Conservation (phyloP, 345 rosid species). For the Aquilaria malaccensis region DNA sequence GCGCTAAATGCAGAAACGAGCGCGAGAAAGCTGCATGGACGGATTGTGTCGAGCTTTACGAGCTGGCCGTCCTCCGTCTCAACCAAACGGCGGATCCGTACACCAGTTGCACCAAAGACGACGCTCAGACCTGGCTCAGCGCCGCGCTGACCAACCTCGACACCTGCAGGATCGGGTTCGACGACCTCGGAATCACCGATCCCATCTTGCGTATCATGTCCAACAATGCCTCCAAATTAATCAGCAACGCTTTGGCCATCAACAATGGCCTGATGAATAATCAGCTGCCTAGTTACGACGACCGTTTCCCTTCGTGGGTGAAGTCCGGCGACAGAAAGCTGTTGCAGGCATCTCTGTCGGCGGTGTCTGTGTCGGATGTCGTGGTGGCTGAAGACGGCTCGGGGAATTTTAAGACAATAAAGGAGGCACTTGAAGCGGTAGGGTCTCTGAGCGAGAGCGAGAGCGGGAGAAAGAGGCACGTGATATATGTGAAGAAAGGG, state of each 20-base stretch:
- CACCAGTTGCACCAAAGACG: constrained; percentile 47
- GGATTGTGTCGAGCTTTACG: constrained; percentile 56
- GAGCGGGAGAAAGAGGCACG: constrained; percentile 53
- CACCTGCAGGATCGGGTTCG: constrained; percentile 64
- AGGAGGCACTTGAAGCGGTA: constrained; percentile 55
- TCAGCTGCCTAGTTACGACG: constrained; percentile 30
- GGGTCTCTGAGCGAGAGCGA: constrained; percentile 41
- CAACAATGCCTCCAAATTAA: constrained; percentile 63
- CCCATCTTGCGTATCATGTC: constrained; percentile 53
- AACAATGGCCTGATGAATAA: constrained; percentile 50
- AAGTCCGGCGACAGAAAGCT: constrained; percentile 67
- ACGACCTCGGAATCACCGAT: constrained; percentile 60
- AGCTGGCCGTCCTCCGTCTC: constrained; percentile 35
- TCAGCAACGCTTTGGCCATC: constrained; percentile 63
- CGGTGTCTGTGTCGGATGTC: constrained; percentile 39
- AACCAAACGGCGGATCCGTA: constrained; percentile 42
- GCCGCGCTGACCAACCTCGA: constrained; percentile 82
- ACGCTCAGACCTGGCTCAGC: constrained; percentile 89
- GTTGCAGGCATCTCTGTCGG: constrained; percentile 43
- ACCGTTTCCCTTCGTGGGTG: constrained; percentile 78
- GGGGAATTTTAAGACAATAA: constrained; percentile 58
- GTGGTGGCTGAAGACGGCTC: constrained; percentile 93
- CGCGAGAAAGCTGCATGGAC: constrained; percentile 66
- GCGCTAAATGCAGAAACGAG: constrained; percentile 42
- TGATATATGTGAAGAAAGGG: constrained; percentile 73